Percentiles rank a stretch among this genome's conserved stretches.
Conservation (phyloP, 441 rosid genomes). For the Erodium moschatum region DNA sequence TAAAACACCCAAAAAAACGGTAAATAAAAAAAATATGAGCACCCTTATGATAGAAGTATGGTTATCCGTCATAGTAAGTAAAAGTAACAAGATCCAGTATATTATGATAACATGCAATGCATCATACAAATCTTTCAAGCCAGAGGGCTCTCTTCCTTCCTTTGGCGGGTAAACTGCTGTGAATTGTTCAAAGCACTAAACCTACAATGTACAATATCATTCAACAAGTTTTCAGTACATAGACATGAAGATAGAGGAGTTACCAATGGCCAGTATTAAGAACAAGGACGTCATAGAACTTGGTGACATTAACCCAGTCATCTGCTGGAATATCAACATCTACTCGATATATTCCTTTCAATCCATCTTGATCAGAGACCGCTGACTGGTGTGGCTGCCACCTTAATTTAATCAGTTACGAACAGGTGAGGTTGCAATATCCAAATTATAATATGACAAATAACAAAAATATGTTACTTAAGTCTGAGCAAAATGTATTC, state of each 20-base stretch:
- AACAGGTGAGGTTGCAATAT: slow-evolving; percentile 33
- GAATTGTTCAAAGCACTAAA: neutral
- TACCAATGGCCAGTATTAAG: slow-evolving; percentile 97
- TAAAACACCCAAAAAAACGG: too few species aligned
- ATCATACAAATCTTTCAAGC: too few species aligned
- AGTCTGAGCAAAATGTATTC: neutral
- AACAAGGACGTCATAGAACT: slow-evolving; percentile 69
- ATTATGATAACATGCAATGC: too few species aligned
- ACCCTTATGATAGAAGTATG: too few species aligned
- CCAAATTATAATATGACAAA: slow-evolving; percentile 16
- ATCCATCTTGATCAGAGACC: slow-evolving; percentile 29
- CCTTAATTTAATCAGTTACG: slow-evolving; percentile 55
- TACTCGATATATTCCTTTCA: slow-evolving; percentile 54
- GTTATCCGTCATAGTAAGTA: too few species aligned
- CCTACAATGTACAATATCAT: neutral
- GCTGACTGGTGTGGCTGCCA: slow-evolving; percentile 53
- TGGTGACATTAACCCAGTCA: slow-evolving; percentile 61
- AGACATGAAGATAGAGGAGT: slow-evolving; percentile 5
- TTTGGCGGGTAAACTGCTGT: too few species aligned
- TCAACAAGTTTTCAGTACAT: neutral
- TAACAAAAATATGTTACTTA: neutral
- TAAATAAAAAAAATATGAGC: too few species aligned
- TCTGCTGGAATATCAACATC: slow-evolving; percentile 83
- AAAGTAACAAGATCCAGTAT: too few species aligned
- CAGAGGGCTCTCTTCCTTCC: too few species aligned